Percentiles rank a stretch among this genome's conserved stretches.
phyloP scores from a whole-genome alignment of 352 stramenopile genomes.

The Phytophthora uliginosa region DNA sequence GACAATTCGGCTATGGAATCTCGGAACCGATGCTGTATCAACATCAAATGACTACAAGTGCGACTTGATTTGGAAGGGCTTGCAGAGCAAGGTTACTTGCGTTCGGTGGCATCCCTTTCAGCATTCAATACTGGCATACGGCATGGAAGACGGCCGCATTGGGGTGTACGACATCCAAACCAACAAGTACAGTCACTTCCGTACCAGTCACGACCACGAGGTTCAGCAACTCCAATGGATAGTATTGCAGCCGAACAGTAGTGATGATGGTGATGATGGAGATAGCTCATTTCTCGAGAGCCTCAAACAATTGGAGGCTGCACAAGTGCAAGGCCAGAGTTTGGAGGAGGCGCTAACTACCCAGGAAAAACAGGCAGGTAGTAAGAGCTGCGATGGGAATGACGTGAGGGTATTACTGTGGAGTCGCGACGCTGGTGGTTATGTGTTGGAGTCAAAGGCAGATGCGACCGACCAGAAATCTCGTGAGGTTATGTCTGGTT shows the following conservation, averaged over 20 bases:
- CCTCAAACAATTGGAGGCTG: conserved; percentile 61
- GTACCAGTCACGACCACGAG: conserved; percentile 47
- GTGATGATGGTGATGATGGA: background rate
- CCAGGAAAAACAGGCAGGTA: conserved; percentile 33
- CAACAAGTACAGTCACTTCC: conserved; percentile 68
- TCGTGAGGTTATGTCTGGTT: conserved; percentile 24
- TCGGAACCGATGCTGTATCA: conserved; percentile 20
- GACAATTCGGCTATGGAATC: conserved; percentile 76
- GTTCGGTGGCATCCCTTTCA: conserved; percentile 74
- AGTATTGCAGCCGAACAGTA: conserved; percentile 12
- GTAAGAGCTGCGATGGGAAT: background rate
- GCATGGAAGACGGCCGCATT: conserved; percentile 77
- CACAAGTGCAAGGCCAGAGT: conserved; percentile 53
- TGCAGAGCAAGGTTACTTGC: conserved; percentile 83
- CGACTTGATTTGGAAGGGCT: conserved; percentile 79
- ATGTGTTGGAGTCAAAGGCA: conserved; percentile 51
- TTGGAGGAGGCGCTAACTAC: conserved; percentile 58
- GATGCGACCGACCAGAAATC: conserved; percentile 42
- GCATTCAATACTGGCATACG: conserved; percentile 64
- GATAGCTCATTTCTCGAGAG: conserved; percentile 50
- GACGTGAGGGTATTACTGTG: conserved; percentile 57
- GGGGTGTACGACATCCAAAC: conserved; percentile 64
- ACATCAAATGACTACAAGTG: conserved; percentile 39
- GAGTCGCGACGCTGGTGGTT: conserved; percentile 47
- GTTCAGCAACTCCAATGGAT: conserved; percentile 64